phyloP scores from a whole-genome alignment of 768 basidiomycete species.

The Xerocomellus intermedius region DNA sequence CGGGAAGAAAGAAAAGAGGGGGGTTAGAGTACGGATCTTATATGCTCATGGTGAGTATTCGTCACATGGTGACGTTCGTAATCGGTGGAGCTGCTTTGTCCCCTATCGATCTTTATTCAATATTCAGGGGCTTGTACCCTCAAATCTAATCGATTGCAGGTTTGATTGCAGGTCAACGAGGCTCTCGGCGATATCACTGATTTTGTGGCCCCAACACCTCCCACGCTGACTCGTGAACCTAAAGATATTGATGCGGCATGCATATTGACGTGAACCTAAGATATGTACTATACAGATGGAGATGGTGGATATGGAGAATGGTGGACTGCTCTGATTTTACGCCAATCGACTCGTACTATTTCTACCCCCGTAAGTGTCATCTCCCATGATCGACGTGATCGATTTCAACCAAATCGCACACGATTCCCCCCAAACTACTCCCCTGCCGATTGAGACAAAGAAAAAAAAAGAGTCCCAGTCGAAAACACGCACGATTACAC shows the following conservation, averaged over 20 bases:
- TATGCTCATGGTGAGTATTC: background rate
- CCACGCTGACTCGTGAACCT: background rate
- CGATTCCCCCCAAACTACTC: background rate
- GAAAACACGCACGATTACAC: slow-evolving; percentile 30
- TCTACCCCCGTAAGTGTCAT: background rate
- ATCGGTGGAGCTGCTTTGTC: background rate
- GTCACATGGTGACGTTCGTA: background rate
- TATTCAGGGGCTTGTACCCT: background rate
- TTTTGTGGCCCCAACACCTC: too few species aligned
- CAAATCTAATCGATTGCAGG: too few species aligned
- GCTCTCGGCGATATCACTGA: too few species aligned
- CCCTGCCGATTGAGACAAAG: background rate
- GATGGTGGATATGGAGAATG: background rate
- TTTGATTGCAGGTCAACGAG: too few species aligned
- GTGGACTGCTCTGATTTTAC: background rate
- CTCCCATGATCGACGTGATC: too few species aligned
- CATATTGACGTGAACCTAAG: slow-evolving; percentile 16
- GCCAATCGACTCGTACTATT: background rate
- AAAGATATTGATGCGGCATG: background rate
- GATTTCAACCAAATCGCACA: background rate
- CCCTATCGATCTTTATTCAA: background rate
- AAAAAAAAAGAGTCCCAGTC: background rate
- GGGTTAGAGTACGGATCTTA: background rate
- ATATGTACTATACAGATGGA: slow-evolving; percentile 15
- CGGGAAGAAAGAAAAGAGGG: background rate